Evolutionary conservation across 192 early-diverging fungal species (phyloP).

Genomic region (Chytriomyces sp.): DNA sequence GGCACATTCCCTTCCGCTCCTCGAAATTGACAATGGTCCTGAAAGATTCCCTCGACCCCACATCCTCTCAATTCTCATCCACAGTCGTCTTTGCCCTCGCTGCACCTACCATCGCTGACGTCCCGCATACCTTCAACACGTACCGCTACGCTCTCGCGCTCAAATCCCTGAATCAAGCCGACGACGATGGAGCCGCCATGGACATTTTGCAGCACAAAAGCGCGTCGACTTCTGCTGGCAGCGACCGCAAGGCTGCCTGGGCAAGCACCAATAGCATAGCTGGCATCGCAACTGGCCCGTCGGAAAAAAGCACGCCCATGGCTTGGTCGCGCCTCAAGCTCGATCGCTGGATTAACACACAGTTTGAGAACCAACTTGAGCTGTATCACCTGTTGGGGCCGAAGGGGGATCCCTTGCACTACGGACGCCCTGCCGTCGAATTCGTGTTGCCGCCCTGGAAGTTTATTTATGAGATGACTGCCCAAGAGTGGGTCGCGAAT

Average conservation of each 20-base stretch:
- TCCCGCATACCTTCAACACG: conserved; percentile 35
- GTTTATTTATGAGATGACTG: conserved; percentile 15
- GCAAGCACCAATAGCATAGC: background rate
- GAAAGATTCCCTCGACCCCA: conserved; percentile 42
- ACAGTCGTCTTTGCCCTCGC: conserved; percentile 31
- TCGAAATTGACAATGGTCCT: conserved; percentile 42
- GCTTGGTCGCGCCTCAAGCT: conserved; percentile 21
- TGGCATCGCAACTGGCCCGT: background rate
- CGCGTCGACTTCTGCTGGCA: background rate
- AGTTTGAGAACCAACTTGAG: conserved; percentile 17
- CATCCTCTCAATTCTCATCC: background rate
- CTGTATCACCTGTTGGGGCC: conserved; percentile 5
- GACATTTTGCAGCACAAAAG: background rate
- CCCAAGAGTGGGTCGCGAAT: conserved; percentile 12
- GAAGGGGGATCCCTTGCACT: conserved; percentile 17
- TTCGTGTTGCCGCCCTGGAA: conserved; percentile 27
- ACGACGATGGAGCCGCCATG: background rate
- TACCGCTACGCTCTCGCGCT: conserved; percentile 30
- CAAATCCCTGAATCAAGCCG: background rate
- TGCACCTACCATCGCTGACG: conserved; percentile 29
- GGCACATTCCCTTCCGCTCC: conserved; percentile 42
- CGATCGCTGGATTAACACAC: conserved; percentile 24
- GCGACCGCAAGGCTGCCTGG: background rate
- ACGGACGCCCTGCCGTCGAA: background rate
- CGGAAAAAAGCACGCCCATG: conserved; percentile 14